These are phyloP conservation scores for Boletus rex-veris DNA, from an alignment of 768 basidiomycete species.

Conservation along the genomic window DNA sequence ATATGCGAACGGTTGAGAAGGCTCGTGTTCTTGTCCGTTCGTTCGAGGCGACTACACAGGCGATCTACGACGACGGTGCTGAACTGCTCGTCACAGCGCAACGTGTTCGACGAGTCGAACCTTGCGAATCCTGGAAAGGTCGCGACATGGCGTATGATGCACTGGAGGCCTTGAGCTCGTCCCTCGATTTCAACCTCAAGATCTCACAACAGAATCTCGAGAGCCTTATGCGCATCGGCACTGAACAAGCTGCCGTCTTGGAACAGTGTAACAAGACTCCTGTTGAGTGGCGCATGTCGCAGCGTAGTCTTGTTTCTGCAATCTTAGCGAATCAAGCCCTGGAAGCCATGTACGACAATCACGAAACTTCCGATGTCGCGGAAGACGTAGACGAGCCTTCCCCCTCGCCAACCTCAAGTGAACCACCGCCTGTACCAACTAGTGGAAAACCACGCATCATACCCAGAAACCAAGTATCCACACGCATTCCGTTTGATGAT, in stretches of 20 bases:
- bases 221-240: slow-evolving; percentile 34
- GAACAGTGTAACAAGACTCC: slow-evolving; percentile 38
- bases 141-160: slow-evolving; percentile 25
- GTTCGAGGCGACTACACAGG: slow-evolving; percentile 47
- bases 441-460: slow-evolving; percentile 6
- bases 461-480: background rate
- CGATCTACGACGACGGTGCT: slow-evolving; percentile 48
- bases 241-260: slow-evolving; percentile 39
- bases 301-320: slow-evolving; percentile 34
- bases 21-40: slow-evolving; percentile 46
- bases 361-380: slow-evolving; percentile 3
- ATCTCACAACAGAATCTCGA: slow-evolving; percentile 39
- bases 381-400: slow-evolving; percentile 3
- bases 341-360: slow-evolving; percentile 15
- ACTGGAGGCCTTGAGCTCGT: slow-evolving; percentile 28
- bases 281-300: slow-evolving; percentile 46
- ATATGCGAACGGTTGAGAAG: slow-evolving; percentile 41
- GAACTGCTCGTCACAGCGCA: slow-evolving; percentile 41
- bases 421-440: slow-evolving; percentile 11
- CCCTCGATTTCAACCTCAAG: slow-evolving; percentile 35
- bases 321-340: slow-evolving; percentile 23
- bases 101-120: slow-evolving; percentile 25
- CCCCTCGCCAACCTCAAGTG: background rate
- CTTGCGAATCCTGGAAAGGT: slow-evolving; percentile 23
- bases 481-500: slow-evolving; percentile 8